Evolutionary conservation across 441 rosid species (phyloP).

Genomic region (Arabidopsis lyrata): DNA sequence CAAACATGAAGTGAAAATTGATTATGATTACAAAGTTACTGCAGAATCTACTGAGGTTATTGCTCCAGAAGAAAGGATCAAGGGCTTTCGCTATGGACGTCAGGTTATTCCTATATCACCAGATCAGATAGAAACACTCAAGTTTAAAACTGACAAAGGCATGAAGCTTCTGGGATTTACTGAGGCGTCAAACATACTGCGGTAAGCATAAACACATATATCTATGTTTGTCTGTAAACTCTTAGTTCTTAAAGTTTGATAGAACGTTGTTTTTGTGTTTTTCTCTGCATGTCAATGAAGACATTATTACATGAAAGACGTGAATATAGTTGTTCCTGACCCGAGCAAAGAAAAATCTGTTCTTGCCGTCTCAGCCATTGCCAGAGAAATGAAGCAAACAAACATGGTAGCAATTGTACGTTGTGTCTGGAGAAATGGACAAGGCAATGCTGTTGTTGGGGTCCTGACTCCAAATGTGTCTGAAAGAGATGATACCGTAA

Average conservation of each 20-base stretch:
- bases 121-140: constrained; percentile 76
- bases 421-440: constrained; percentile 97
- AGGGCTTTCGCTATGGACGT: constrained; percentile 94
- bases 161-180: constrained; percentile 92
- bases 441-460: constrained; percentile 76
- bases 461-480: constrained; percentile 83
- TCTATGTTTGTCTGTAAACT: constrained; percentile 13
- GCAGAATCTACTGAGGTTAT: constrained; percentile 63
- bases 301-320: constrained; percentile 95
- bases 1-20: constrained; percentile 87
- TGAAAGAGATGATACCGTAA: constrained; percentile 66
- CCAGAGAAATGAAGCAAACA: constrained; percentile 90
- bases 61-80: constrained; percentile 91
- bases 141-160: constrained; percentile 89
- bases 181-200: constrained; percentile 68
- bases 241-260: constrained; percentile 24
- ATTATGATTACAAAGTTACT: constrained; percentile 71
- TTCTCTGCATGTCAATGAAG: constrained; percentile 53
- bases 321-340: constrained; percentile 77
- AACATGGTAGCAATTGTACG: constrained; percentile 85
- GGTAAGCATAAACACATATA: constrained; percentile 52
- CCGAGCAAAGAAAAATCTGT: constrained; percentile 72
- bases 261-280: constrained; percentile 29
- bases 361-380: constrained; percentile 82
- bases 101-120: constrained; percentile 90